Base-by-base conservation (phyloP, 2,329 filamentous ascomycete genomes). In the Botrytis squamosa region DNA sequence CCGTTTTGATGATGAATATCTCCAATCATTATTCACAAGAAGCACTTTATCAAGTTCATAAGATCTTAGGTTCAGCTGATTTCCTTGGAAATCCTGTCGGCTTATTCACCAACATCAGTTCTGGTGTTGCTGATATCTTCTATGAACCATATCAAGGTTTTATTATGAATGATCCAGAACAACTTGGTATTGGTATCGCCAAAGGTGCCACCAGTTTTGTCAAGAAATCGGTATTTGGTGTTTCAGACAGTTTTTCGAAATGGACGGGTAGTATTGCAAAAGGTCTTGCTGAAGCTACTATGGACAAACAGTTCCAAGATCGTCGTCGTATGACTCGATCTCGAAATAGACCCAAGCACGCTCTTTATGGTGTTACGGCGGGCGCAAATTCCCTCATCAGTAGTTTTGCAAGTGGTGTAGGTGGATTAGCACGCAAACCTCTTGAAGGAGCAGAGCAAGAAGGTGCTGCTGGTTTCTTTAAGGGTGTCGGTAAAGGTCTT, bases 231-330 rank as follows among this genome's bases (percentile, higher is more conserved):
- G 95, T 99, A 18, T 99, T 97, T 83, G 97, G 96, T 64, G 93
- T 99, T 82, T 97, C 93, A 1, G 97, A 99, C 85, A 97, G 94
- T 80, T 95, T 99, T 85, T 96, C 95, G 78, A 99, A 99, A 82
- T 93, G 98, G 81, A 99, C 97, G 1, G 97, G 97, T 71, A 97
- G 94, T 82, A 92, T 99, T 83, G 97, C 95, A 78, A 99, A 99
- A 84, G 96, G 96, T 74, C 89, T 99, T 66, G 94, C 96, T 3
- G 96, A 95, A 49, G 96, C 96, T 29, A 98, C 95, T 8, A 88
- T 99, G 77, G 96, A 99, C 85, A 98, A 99, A 83, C 95, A 99
- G 81, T 99, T 98, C 85, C 97, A 99, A 82, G 95, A 98, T 82
- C 91, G 95, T 75, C 91, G 96, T 71, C 93, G 97, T 74, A 99